Percentiles rank a stretch among this genome's conserved stretches.
Conservation (phyloP, 2,329 filamentous ascomycete genomes). For the Pestalotiopsis sp. region DNA sequence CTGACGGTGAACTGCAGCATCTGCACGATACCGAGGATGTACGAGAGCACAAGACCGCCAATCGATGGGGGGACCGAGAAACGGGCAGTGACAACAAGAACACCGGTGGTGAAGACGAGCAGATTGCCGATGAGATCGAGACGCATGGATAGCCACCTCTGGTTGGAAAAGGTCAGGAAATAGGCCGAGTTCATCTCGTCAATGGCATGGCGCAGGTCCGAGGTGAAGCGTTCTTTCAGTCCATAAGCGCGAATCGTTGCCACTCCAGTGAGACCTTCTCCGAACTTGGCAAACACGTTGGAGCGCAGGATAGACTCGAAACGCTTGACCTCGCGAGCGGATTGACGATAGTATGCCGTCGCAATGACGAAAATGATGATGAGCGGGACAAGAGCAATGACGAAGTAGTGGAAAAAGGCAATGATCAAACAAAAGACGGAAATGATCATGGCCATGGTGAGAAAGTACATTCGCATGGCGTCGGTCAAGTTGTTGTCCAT, state of each 20-base stretch:
- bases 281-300: constrained; percentile 86
- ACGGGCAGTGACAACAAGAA: constrained; percentile 88
- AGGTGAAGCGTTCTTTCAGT: constrained; percentile 73
- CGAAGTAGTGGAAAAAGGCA: constrained; percentile 92
- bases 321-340: constrained; percentile 91
- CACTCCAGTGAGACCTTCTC: constrained; percentile 82
- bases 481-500: constrained; percentile 95
- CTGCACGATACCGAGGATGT: constrained; percentile 90
- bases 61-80: constrained; percentile 86
- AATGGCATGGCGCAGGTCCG: constrained; percentile 70
- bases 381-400: constrained; percentile 63
- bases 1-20: constrained; percentile 96
- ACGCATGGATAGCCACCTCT: constrained; percentile 87
- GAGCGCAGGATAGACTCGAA: constrained; percentile 90
- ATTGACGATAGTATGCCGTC: constrained; percentile 85
- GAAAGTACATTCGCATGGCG: constrained; percentile 88
- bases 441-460: constrained; percentile 81
- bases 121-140: constrained; percentile 83
- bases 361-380: constrained; percentile 80
- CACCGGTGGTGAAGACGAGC: constrained; percentile 85
- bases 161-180: constrained; percentile 93
- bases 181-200: constrained; percentile 95
- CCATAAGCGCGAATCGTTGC: constrained; percentile 90
- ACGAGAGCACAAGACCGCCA: constrained; percentile 85
- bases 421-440: constrained; percentile 90